These are phyloP conservation scores for Lipomyces oligophaga DNA, from an alignment of 805 yeast species.

Conservation along the genomic window DNA sequence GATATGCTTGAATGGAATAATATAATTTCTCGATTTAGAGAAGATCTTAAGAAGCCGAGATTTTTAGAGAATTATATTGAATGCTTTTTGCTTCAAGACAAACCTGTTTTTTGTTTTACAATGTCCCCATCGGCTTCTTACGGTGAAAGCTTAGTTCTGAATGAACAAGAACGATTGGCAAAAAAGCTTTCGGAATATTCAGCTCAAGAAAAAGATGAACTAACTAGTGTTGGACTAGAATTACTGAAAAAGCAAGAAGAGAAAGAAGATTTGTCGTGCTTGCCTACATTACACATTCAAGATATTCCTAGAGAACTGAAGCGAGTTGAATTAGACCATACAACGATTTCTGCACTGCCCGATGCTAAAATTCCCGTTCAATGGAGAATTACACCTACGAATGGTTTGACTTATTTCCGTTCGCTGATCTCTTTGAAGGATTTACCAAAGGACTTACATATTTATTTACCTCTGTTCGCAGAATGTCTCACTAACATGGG, in stretches of 20 bases:
- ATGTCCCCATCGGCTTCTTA: conserved; percentile 68
- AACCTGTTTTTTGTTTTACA: conserved; percentile 64
- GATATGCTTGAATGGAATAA: conserved; percentile 62
- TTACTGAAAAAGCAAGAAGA: conserved; percentile 62
- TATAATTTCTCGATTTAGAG: conserved; percentile 55
- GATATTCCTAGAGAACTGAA: conserved; percentile 68
- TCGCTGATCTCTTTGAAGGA: conserved; percentile 58
- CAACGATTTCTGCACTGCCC: conserved; percentile 33
- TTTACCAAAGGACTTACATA: conserved; percentile 59
- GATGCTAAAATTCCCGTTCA: conserved; percentile 40
- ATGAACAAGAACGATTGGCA: conserved; percentile 55
- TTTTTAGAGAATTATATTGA: conserved; percentile 60
- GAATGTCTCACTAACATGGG: conserved; percentile 84
- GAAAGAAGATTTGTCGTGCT: conserved; percentile 66
- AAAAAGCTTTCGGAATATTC: conserved; percentile 45
- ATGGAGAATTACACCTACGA: conserved; percentile 61
- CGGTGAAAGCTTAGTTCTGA: conserved; percentile 47
- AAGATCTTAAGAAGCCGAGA: conserved; percentile 55
- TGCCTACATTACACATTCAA: conserved; percentile 69
- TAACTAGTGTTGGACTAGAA: conserved; percentile 57
- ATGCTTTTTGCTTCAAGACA: conserved; percentile 46
- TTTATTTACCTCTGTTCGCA: conserved; percentile 71
- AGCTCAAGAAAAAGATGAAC: conserved; percentile 53
- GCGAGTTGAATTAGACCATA: conserved; percentile 28
- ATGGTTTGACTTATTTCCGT: conserved; percentile 75